phyloP scores from a whole-genome alignment of 2,329 filamentous ascomycete species.

The Hypoxylon sp. region DNA sequence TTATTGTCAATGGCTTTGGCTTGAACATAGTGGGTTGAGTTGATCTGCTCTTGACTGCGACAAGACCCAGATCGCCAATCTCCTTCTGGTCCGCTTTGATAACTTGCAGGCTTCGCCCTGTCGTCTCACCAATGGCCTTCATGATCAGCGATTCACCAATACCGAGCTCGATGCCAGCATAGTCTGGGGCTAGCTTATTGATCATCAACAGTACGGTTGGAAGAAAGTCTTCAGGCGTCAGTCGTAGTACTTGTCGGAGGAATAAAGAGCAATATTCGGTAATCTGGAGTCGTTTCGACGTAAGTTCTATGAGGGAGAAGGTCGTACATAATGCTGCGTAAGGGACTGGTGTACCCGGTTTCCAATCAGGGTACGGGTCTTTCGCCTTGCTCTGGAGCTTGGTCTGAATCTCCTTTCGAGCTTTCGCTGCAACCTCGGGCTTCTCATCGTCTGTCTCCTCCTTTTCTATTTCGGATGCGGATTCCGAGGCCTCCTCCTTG shows the following conservation, averaged over 20 bases:
- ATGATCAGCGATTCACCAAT: conserved; percentile 98
- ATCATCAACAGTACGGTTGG: conserved; percentile 95
- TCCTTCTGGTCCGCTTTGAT: conserved; percentile 98
- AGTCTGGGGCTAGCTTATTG: conserved; percentile 97
- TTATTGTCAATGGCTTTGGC: conserved; percentile 89
- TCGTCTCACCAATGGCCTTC: conserved; percentile 97
- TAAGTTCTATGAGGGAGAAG: conserved; percentile 95
- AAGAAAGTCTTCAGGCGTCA: conserved; percentile 89
- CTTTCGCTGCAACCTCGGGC: conserved; percentile 79
- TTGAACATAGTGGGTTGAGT: conserved; percentile 99
- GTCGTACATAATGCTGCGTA: conserved; percentile 96
- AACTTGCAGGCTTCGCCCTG: conserved; percentile 86
- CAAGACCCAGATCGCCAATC: conserved; percentile 93
- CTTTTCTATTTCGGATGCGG: conserved; percentile 66
- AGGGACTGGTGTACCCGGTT: conserved; percentile 87
- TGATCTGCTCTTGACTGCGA: conserved; percentile 94
- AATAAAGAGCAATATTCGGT: conserved; percentile 91
- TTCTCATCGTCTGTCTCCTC: conserved; percentile 71
- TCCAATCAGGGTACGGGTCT: conserved; percentile 96
- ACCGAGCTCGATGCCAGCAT: conserved; percentile 95
- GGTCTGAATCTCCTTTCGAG: conserved; percentile 83
- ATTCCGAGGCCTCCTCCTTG: conserved; percentile 59
- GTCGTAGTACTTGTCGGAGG: conserved; percentile 90
- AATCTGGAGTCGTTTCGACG: conserved; percentile 90
- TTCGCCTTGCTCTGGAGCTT: conserved; percentile 78